Conservation (phyloP, 2,329 filamentous ascomycete species). For the Cladosporium sp. region DNA sequence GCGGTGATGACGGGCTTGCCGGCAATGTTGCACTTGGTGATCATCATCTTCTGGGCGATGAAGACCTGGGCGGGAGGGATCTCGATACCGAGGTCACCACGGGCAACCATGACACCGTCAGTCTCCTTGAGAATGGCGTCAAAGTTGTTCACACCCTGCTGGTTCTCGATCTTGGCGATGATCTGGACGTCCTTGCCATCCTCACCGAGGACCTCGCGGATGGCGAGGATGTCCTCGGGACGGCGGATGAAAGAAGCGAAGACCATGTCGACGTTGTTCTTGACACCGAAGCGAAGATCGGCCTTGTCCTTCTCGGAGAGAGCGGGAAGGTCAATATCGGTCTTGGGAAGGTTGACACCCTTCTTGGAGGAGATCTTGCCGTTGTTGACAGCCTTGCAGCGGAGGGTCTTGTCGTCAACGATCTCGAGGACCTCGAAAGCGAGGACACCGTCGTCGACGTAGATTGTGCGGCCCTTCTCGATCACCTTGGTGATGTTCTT, state of each 20-base stretch:
- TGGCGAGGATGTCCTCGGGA: constrained; percentile 86
- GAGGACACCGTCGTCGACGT: constrained; percentile 96
- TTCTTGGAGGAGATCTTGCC: constrained; percentile 98
- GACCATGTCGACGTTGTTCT: constrained; percentile 98
- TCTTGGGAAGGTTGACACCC: constrained; percentile 98
- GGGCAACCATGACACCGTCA: constrained; percentile 99
- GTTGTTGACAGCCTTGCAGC: constrained; percentile 87
- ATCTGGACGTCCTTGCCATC: constrained; percentile 97
- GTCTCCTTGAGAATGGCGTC: constrained; percentile 92
- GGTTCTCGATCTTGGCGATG: constrained; percentile 99
- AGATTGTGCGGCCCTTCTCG: constrained; percentile 83
- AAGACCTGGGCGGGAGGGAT: constrained; percentile 98
- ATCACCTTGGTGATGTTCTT: constrained; percentile 99
- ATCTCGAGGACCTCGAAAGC: constrained; percentile 91
- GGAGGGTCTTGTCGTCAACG: constrained; percentile 82
- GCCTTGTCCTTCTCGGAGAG: constrained; percentile 97
- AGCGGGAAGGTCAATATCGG: constrained; percentile 94
- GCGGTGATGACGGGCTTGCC: constrained; percentile 99
- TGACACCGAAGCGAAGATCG: constrained; percentile 91
- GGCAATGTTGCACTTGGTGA: constrained; percentile 99
- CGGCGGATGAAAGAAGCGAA: constrained; percentile 98
- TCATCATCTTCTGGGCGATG: constrained; percentile 99
- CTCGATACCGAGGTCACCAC: constrained; percentile 97
- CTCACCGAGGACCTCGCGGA: constrained; percentile 84
- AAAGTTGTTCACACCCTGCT: constrained; percentile 99